Conservation (phyloP, 345 rosid species). For the Boechera retrofracta region DNA sequence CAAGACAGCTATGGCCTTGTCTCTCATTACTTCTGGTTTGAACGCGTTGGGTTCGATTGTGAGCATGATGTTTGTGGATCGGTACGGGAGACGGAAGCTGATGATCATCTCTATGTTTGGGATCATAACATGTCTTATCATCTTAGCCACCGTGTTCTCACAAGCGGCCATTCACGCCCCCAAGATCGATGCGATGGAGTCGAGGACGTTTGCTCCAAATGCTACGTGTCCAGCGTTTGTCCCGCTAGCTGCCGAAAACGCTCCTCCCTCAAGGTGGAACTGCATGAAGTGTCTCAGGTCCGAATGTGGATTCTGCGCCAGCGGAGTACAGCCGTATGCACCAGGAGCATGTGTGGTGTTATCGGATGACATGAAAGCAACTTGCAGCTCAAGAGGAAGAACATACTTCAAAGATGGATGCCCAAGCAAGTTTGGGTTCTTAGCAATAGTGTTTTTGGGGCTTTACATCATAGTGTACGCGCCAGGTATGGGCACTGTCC, state of each 20-base stretch:
- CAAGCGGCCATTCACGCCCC: conserved; percentile 69
- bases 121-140: conserved; percentile 62
- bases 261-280: conserved; percentile 54
- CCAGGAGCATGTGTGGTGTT: conserved; percentile 78
- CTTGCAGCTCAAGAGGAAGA: conserved; percentile 50
- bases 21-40: conserved; percentile 82
- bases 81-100: conserved; percentile 76
- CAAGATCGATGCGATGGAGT: conserved; percentile 39
- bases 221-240: conserved; percentile 61
- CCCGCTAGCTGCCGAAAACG: conserved; percentile 39
- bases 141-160: conserved; percentile 57
- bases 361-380: conserved; percentile 33
- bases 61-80: conserved; percentile 77
- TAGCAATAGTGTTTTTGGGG: conserved; percentile 67
- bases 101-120: conserved; percentile 86
- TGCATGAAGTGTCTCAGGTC: conserved; percentile 73
- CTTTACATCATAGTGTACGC: conserved; percentile 72
- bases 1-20: conserved; percentile 76
- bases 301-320: conserved; percentile 66
- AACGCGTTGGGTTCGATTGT: conserved; percentile 77
- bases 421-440: conserved; percentile 77
- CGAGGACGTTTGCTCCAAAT: conserved; percentile 57
- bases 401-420: conserved; percentile 70
- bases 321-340: conserved; percentile 49
- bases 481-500: conserved; percentile 91